Conservation (phyloP, 1,139 yeast genomes). For the Nakaseomyces kungkrabaensis region DNA sequence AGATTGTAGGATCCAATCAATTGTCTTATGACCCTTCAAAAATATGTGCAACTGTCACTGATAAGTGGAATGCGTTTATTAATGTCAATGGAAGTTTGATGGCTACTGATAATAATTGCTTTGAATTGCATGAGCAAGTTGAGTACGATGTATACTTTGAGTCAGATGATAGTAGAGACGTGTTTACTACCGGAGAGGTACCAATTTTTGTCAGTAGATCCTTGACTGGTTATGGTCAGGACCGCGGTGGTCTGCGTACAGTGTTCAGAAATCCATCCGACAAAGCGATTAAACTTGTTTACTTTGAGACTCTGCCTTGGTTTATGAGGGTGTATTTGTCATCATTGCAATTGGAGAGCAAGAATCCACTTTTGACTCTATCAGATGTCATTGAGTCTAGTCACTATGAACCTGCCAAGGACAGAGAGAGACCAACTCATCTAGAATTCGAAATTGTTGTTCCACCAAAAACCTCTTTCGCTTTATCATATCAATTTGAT, state of each 20-base stretch:
- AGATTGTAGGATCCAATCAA: constrained; percentile 55
- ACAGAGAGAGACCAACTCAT: constrained; percentile 75
- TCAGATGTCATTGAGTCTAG: constrained; percentile 41
- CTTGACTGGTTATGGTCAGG: constrained; percentile 85
- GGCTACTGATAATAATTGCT: constrained; percentile 29
- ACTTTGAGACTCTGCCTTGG: constrained; percentile 89
- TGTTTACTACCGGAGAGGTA: constrained; percentile 37
- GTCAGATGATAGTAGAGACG: constrained; percentile 32
- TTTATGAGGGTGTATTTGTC: constrained; percentile 76
- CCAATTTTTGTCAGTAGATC: constrained; percentile 77
- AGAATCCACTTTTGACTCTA: constrained; percentile 11
- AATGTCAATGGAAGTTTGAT: constrained; percentile 23
- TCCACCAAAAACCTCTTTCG: constrained; percentile 56
- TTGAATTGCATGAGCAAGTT: constrained; percentile 31
- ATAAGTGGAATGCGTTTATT: constrained; percentile 38
- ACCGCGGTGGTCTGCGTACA: constrained; percentile 78
- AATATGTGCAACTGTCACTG: constrained; percentile 38
- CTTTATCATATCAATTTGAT: constrained; percentile 72
- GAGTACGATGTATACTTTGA: constrained; percentile 35
- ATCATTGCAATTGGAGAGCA: constrained; percentile 39
- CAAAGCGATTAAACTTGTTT: constrained; percentile 42
- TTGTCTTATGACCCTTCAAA: constrained; percentile 34
- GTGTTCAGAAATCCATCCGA: constrained; percentile 59
- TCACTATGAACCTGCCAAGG: constrained; percentile 67
- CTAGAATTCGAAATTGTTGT: constrained; percentile 56